phyloP scores from a whole-genome alignment of 73 alveolate species.

The Paramecium sexaurelia region DNA sequence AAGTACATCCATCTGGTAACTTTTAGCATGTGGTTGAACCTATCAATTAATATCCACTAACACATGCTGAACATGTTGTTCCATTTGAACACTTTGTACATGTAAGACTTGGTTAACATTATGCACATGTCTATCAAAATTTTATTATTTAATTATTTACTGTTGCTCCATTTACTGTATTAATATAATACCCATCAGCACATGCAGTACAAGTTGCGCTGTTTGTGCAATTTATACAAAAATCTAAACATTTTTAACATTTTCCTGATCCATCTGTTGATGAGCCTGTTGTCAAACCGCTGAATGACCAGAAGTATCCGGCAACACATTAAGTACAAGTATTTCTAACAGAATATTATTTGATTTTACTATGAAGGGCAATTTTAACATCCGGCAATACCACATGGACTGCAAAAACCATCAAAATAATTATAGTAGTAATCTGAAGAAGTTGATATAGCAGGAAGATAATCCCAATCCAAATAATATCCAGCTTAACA shows the following conservation, averaged over 20 bases:
- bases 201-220: background rate
- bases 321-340: background rate
- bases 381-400: background rate
- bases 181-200: background rate
- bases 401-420: conserved; percentile 8
- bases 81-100: background rate
- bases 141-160: background rate
- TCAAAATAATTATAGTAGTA: background rate
- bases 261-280: background rate
- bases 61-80: background rate
- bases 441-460: background rate
- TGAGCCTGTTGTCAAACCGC: background rate
- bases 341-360: background rate
- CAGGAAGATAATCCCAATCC: background rate
- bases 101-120: background rate
- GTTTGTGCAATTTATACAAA: background rate
- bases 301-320: background rate
- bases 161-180: background rate
- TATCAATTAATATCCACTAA: background rate
- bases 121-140: background rate
- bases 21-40: background rate
- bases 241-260: background rate
- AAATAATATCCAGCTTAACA: background rate
- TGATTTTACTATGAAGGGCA: background rate
- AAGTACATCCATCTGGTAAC: background rate